These are phyloP conservation scores for Iberis amara DNA, from an alignment of 441 rosid genomes.

Conservation along the genomic window DNA sequence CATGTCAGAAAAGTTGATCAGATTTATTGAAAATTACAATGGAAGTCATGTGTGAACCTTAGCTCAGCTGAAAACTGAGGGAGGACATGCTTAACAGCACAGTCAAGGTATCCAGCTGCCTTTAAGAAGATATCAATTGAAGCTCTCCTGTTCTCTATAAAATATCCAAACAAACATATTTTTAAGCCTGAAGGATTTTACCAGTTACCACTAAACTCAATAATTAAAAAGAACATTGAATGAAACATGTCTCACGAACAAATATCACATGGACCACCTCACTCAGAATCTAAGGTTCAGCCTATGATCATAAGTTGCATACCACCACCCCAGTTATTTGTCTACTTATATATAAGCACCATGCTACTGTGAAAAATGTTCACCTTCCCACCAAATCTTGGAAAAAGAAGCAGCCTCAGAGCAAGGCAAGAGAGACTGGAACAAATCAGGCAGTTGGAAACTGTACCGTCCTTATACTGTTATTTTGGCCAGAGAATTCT, in stretches of 20 bases:
- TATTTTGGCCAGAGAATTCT: neutral
- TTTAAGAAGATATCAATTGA: slow-evolving; percentile 87
- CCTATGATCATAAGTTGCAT: neutral
- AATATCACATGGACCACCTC: neutral
- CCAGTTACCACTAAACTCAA: neutral
- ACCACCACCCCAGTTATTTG: neutral
- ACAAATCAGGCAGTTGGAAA: neutral
- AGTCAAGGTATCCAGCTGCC: slow-evolving; percentile 96
- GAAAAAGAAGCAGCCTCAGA: slow-evolving; percentile 8
- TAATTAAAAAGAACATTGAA: too few species aligned
- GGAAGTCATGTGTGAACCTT: slow-evolving; percentile 41
- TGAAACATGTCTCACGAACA: neutral
- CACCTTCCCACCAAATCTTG: neutral
- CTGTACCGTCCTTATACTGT: neutral
- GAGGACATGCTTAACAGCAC: slow-evolving; percentile 79
- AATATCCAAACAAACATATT: slow-evolving; percentile 19
- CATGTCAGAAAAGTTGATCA: slow-evolving; percentile 3
- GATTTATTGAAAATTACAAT: neutral
- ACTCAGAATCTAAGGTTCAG: neutral
- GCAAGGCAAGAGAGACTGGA: slow-evolving; percentile 6
- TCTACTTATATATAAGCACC: neutral
- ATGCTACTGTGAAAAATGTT: neutral
- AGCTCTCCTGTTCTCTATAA: slow-evolving; percentile 78
- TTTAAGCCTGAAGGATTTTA: slow-evolving; percentile 10
- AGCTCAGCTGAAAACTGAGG: slow-evolving; percentile 72